A percentile compares a stretch with the other conserved stretches of the same genome.
These are phyloP conservation scores for Litchi chinensis DNA, from an alignment of 345 rosid genomes.

Conservation along the genomic window DNA sequence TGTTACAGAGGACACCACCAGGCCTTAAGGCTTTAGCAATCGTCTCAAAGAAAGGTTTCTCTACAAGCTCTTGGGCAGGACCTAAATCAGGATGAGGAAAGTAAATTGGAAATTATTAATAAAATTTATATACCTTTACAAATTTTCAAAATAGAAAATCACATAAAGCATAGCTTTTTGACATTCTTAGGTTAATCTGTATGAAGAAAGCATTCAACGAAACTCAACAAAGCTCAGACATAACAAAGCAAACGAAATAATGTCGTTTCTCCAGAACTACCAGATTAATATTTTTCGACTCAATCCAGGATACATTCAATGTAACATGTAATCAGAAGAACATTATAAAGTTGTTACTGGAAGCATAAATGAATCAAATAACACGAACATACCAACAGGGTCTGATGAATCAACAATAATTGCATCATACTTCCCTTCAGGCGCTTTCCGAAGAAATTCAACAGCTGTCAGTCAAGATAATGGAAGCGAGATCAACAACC, in stretches of 20 bases:
- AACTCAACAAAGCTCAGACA: neutral
- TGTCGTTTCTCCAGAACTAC: neutral
- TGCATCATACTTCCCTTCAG: constrained; percentile 86
- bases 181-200: neutral
- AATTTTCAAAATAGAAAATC: neutral
- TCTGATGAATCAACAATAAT: constrained; percentile 96
- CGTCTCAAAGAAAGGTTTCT: constrained; percentile 89
- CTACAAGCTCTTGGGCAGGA: constrained; percentile 92
- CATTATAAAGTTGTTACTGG: neutral
- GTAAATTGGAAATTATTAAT: neutral
- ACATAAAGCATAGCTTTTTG: neutral
- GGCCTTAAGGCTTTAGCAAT: constrained; percentile 81
- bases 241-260: neutral
- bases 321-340: neutral
- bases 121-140: neutral
- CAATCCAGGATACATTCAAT: neutral
- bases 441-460: constrained; percentile 65
- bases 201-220: neutral
- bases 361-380: constrained; percentile 9
- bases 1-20: constrained; percentile 93
- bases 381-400: constrained; percentile 71
- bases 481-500: constrained; percentile 27
- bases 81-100: constrained; percentile 45
- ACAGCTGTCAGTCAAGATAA: constrained; percentile 61
- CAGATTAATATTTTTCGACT: neutral